A percentile compares a stretch with the other conserved stretches of the same genome.
These are phyloP conservation scores for Yamadazyma atlantica DNA, from an alignment of 1,139 yeast genomes.

Conservation along the genomic window DNA sequence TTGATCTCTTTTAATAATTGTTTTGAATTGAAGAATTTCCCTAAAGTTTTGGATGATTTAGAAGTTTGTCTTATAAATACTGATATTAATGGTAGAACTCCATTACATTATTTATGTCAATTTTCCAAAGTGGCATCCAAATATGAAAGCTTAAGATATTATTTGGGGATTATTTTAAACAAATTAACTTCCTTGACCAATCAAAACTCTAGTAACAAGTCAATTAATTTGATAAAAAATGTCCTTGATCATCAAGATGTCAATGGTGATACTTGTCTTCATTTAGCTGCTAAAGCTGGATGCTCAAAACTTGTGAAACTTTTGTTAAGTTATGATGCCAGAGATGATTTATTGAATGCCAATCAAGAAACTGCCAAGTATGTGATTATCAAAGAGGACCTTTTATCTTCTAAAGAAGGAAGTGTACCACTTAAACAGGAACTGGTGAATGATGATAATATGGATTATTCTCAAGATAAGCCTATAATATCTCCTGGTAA, in stretches of 20 bases:
- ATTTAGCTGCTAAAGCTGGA: slow-evolving; percentile 54
- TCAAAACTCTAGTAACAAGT: slow-evolving; percentile 25
- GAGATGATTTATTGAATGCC: slow-evolving; percentile 45
- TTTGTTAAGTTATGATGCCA: slow-evolving; percentile 46
- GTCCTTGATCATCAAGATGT: slow-evolving; percentile 69
- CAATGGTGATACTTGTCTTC: slow-evolving; percentile 68
- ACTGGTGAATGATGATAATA: neutral
- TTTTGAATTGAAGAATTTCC: slow-evolving; percentile 74
- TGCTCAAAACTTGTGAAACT: slow-evolving; percentile 38
- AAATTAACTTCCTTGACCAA: slow-evolving; percentile 36
- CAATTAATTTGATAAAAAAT: slow-evolving; percentile 52
- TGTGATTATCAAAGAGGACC: slow-evolving; percentile 27
- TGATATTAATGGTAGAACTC: slow-evolving; percentile 70
- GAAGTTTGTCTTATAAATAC: slow-evolving; percentile 71
- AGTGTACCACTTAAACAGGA: neutral
- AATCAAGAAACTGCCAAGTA: slow-evolving; percentile 40
- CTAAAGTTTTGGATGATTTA: slow-evolving; percentile 65
- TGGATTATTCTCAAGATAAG: neutral
- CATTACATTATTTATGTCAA: slow-evolving; percentile 71
- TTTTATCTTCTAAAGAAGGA: slow-evolving; percentile 6
- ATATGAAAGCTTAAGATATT: slow-evolving; percentile 43
- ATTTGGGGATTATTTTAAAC: slow-evolving; percentile 37
- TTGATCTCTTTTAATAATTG: slow-evolving; percentile 86
- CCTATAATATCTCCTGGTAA: neutral
- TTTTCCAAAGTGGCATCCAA: slow-evolving; percentile 52